Conservation (phyloP, 441 rosid genomes). For the Erodium texanum region DNA sequence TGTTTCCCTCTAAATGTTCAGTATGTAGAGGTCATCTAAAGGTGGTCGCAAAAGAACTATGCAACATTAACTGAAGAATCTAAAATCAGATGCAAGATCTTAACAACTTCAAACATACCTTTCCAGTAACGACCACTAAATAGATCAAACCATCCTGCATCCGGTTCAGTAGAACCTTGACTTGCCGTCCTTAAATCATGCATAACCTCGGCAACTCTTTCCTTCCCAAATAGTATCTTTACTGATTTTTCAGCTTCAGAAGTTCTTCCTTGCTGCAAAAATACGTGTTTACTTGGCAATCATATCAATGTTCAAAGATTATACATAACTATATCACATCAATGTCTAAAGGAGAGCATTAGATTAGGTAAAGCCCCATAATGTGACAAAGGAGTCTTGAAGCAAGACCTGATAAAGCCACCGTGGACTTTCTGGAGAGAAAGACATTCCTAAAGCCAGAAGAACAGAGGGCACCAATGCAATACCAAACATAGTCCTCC, state of each 20-base stretch:
- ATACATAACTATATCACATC: slow-evolving; percentile 1
- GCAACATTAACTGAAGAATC: background rate
- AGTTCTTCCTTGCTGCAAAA: slow-evolving; percentile 72
- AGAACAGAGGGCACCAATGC: slow-evolving; percentile 76
- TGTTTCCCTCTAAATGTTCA: background rate
- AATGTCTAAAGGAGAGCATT: background rate
- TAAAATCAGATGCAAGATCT: background rate
- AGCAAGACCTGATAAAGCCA: slow-evolving; percentile 88
- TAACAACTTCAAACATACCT: slow-evolving; percentile 38
- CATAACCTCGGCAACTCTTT: slow-evolving; percentile 78
- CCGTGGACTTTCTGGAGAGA: slow-evolving; percentile 98
- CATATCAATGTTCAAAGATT: background rate
- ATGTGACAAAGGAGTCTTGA: slow-evolving; percentile 1
- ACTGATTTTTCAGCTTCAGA: slow-evolving; percentile 71
- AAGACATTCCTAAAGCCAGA: slow-evolving; percentile 74
- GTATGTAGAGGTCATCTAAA: background rate
- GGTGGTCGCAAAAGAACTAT: background rate
- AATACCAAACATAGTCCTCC: slow-evolving; percentile 95
- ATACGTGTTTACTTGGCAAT: slow-evolving; percentile 8
- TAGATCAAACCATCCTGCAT: slow-evolving; percentile 94
- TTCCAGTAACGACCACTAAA: slow-evolving; percentile 87
- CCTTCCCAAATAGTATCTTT: slow-evolving; percentile 73
- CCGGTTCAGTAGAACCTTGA: slow-evolving; percentile 78
- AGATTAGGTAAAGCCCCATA: background rate
- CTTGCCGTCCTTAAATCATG: slow-evolving; percentile 50